Conservation (phyloP, 2,329 filamentous ascomycete genomes). For the Epicoccum sorghinum region DNA sequence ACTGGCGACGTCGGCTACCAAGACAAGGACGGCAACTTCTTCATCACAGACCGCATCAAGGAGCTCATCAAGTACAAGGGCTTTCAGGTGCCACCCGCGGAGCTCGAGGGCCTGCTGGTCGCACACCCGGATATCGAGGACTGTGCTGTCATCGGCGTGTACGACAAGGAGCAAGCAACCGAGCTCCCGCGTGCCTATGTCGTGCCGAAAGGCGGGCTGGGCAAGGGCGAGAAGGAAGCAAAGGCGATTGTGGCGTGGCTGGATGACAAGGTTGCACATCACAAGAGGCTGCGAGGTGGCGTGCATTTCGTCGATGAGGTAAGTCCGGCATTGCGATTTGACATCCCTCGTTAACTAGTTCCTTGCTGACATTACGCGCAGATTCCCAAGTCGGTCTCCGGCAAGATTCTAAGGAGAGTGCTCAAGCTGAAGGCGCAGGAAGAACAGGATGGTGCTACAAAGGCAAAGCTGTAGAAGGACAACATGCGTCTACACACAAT, state of each 20-base stretch:
- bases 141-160: slow-evolving; percentile 52
- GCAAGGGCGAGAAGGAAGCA: slow-evolving; percentile 38
- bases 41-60: slow-evolving; percentile 78
- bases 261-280: slow-evolving; percentile 51
- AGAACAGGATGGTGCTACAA: slow-evolving; percentile 45
- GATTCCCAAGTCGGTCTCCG: slow-evolving; percentile 55
- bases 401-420: slow-evolving; percentile 55
- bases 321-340: not conserved
- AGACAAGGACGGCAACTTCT: slow-evolving; percentile 80
- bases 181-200: slow-evolving; percentile 51
- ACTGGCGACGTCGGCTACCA: slow-evolving; percentile 86
- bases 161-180: slow-evolving; percentile 53
- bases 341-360: not conserved
- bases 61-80: slow-evolving; percentile 53
- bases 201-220: slow-evolving; percentile 40
- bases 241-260: slow-evolving; percentile 53
- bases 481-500: not conserved
- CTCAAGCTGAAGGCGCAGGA: slow-evolving; percentile 52
- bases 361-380: slow-evolving; percentile 15
- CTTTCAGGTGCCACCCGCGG: slow-evolving; percentile 57
- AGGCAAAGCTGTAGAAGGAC: slow-evolving; percentile 51
- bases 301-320: slow-evolving; percentile 52
- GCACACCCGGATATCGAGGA: slow-evolving; percentile 52
- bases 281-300: slow-evolving; percentile 56
- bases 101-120: slow-evolving; percentile 54